Conservation (phyloP, 768 basidiomycete species). For the Amylocystis lapponica region DNA sequence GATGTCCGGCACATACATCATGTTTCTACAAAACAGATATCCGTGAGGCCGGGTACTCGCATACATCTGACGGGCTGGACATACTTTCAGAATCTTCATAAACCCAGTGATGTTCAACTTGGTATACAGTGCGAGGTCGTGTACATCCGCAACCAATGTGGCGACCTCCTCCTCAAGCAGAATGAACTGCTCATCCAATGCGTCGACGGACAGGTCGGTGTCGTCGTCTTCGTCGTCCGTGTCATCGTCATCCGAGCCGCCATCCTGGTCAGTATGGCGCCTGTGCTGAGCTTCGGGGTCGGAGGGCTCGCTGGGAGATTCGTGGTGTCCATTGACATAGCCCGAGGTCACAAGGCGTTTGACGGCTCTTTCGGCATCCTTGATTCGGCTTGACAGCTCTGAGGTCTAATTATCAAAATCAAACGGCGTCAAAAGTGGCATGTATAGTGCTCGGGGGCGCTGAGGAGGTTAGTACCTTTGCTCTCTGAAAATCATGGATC, state of each 20-base stretch:
- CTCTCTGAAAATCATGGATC: slow-evolving; percentile 88
- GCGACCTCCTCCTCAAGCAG: slow-evolving; percentile 92
- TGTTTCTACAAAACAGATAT: slow-evolving; percentile 61
- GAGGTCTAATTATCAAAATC: slow-evolving; percentile 45
- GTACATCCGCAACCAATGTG: slow-evolving; percentile 87
- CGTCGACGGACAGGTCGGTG: slow-evolving; percentile 56
- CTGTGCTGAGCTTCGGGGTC: slow-evolving; percentile 56
- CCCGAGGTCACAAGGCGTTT: slow-evolving; percentile 68
- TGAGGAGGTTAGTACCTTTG: slow-evolving; percentile 49
- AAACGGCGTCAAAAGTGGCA: neutral
- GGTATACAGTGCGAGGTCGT: slow-evolving; percentile 88
- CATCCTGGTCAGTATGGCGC: slow-evolving; percentile 48
- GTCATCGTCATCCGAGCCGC: slow-evolving; percentile 63
- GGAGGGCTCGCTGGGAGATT: slow-evolving; percentile 9
- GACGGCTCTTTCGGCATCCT: slow-evolving; percentile 77
- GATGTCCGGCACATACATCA: slow-evolving; percentile 51
- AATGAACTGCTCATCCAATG: slow-evolving; percentile 82
- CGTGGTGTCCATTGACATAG: slow-evolving; percentile 15
- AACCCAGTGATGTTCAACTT: slow-evolving; percentile 99
- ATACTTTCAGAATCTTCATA: slow-evolving; percentile 93
- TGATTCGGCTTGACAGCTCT: slow-evolving; percentile 78
- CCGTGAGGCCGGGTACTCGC: slow-evolving; percentile 6
- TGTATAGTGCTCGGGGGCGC: neutral
- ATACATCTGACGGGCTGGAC: slow-evolving; percentile 7
- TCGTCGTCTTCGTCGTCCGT: slow-evolving; percentile 44